Conservation (phyloP, 1,284 basidiomycete species). For the Melanopsichium pennsylvanicum region DNA sequence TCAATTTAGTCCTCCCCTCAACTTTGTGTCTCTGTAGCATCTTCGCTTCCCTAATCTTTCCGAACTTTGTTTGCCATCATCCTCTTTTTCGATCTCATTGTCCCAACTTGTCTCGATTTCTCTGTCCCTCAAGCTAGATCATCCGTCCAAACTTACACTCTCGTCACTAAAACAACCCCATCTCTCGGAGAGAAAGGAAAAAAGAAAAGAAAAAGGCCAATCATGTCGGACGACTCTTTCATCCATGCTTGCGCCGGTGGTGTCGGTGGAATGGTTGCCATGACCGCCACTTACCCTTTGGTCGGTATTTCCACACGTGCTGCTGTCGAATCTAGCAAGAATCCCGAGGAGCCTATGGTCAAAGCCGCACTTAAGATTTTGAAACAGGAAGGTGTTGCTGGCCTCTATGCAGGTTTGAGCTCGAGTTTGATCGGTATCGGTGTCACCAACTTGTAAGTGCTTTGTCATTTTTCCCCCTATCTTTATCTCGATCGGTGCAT, state of each 20-base stretch:
- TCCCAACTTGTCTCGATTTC: too few species aligned
- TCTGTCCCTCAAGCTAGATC: too few species aligned
- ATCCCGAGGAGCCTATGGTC: constrained; percentile 71
- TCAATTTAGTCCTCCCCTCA: neutral
- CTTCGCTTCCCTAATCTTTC: constrained; percentile 15
- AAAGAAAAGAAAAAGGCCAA: neutral
- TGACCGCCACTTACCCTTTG: constrained; percentile 71
- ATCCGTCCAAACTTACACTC: too few species aligned
- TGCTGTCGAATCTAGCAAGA: constrained; percentile 84
- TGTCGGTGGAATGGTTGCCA: constrained; percentile 79
- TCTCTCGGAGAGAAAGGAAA: too few species aligned
- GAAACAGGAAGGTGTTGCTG: constrained; percentile 82
- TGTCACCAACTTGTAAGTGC: constrained; percentile 79
- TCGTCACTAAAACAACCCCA: too few species aligned
- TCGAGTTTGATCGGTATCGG: constrained; percentile 90
- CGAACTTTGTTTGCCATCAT: neutral
- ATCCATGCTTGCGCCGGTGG: constrained; percentile 91
- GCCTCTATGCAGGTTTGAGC: constrained; percentile 86
- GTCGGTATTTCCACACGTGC: constrained; percentile 91
- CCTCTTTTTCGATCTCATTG: neutral
- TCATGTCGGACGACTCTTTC: constrained; percentile 73
- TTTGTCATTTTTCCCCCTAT: neutral
- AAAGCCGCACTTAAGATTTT: constrained; percentile 76
- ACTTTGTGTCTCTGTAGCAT: neutral
- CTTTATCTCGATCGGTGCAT: neutral